Conservation (phyloP, 1,139 yeast species). For the Wickerhamomyces sp. region DNA sequence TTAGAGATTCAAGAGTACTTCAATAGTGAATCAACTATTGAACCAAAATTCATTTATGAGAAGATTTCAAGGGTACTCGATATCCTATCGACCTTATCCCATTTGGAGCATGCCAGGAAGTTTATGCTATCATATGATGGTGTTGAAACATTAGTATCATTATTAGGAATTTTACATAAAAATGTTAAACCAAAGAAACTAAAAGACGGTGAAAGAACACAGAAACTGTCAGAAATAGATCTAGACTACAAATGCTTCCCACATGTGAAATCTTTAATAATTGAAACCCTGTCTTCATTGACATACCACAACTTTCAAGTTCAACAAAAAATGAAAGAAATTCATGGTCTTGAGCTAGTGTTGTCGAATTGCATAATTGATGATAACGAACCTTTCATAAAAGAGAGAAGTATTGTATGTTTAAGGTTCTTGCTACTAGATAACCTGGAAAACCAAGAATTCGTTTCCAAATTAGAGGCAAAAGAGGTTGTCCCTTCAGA, state of each 20-base stretch:
- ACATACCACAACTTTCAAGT: conserved; percentile 45
- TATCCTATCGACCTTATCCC: conserved; percentile 46
- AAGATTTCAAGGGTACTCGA: conserved; percentile 38
- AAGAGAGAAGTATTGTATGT: conserved; percentile 81
- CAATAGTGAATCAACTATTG: conserved; percentile 17
- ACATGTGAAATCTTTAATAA: conserved; percentile 52
- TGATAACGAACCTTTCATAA: conserved; percentile 81
- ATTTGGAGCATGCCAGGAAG: conserved; percentile 47
- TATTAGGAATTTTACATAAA: conserved; percentile 47
- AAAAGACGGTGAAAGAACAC: conserved; percentile 19
- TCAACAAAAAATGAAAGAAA: conserved; percentile 64
- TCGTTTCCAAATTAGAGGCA: conserved; percentile 65
- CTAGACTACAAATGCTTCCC: conserved; percentile 45
- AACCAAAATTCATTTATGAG: conserved; percentile 20
- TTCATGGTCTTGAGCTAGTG: conserved; percentile 66
- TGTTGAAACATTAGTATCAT: conserved; percentile 38
- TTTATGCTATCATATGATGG: conserved; percentile 49
- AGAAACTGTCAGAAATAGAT: conserved; percentile 15
- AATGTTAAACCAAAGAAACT: conserved; percentile 30
- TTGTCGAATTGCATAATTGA: conserved; percentile 84
- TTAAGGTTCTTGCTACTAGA: conserved; percentile 60
- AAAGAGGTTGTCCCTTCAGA: conserved; percentile 46
- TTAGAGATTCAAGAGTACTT: conserved; percentile 24
- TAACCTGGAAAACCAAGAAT: conserved; percentile 65
- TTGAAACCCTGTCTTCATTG: conserved; percentile 58